Evolutionary conservation across 2,329 filamentous ascomycete species (phyloP).

Genomic region (Fusarium nurragi): DNA sequence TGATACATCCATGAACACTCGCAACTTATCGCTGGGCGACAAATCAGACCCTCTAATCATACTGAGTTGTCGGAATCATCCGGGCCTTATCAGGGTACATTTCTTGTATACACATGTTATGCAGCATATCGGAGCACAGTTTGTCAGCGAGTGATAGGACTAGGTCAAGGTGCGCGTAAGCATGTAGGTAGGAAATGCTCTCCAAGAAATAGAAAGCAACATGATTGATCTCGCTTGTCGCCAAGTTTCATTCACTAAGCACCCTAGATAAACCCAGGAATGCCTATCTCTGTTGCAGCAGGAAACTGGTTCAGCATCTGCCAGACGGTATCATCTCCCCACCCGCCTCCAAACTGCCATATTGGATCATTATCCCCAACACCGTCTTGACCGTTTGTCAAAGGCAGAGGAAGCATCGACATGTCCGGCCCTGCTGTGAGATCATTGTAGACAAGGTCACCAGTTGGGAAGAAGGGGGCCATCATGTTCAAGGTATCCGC

Average conservation of each 20-base stretch:
- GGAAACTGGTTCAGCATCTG: constrained; percentile 63
- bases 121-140: no score
- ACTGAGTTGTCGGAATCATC: neutral
- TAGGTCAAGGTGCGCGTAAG: no score
- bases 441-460: constrained; percentile 67
- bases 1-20: neutral
- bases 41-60: neutral
- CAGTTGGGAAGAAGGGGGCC: constrained; percentile 65
- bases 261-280: constrained; percentile 2
- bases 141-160: no score
- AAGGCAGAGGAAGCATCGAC: constrained; percentile 34
- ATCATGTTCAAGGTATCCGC: constrained; percentile 62
- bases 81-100: neutral
- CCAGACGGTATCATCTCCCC: constrained; percentile 66
- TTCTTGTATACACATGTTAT: neutral
- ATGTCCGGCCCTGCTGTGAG: constrained; percentile 55
- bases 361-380: constrained; percentile 24
- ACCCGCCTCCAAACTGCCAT: constrained; percentile 66
- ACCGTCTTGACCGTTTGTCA: constrained; percentile 6
- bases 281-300: constrained; percentile 34
- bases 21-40: neutral
- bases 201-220: no score
- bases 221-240: no score
- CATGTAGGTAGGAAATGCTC: no score
- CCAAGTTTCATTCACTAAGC: neutral